Base-by-base conservation (phyloP, 1,284 basidiomycete genomes). In the Ustilago hordei region DNA sequence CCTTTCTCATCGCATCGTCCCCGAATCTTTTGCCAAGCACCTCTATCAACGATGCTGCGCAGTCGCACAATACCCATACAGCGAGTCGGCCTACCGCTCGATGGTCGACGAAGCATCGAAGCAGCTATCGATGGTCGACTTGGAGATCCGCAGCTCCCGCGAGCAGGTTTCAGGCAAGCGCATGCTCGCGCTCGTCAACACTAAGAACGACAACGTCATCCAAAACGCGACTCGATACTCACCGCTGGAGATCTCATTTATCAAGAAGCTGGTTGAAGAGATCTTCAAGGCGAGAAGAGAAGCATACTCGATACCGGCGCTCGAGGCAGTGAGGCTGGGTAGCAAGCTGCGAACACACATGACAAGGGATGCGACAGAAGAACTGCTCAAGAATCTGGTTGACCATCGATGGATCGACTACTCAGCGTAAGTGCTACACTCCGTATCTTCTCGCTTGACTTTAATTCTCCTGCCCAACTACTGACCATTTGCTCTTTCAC, bases 211-310 rank as follows among this genome's bases (percentile, higher is more conserved):
- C 59, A 41, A 43, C 15, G 52, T 84, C 23, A 79, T 83, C 11
- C 69, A 82, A 55, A 43, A 70, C 36, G 83, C 82, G 4, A 84
- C 82, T 9, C 70, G 80, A 8, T 83, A 84, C 65, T 67, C 77
- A 8, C 45, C 79, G 3, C 23, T 54, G 7, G 83, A 84, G 64
- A 73, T 85, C 32, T 66, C 64, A 2, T 78, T 71, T 39, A 74
- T 85, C 60, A 81, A 80, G 38, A 74, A 72, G 35, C 50, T 85
- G 13, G 76, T 95, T 48, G 92, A 95, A 81, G 92, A 92, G 87
- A 95, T 95, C 81, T 92, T 95, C 89, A 89, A 92, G 13, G 92
- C 93, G 9, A 90, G 91, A 8, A 89, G 89, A 48, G 90, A 92
- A 79, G 88, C 91, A 0, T 95, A 89, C 84, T 93, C 91, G 6